Conservation (phyloP, 345 rosid species). For the Eucalyptus sp. region DNA sequence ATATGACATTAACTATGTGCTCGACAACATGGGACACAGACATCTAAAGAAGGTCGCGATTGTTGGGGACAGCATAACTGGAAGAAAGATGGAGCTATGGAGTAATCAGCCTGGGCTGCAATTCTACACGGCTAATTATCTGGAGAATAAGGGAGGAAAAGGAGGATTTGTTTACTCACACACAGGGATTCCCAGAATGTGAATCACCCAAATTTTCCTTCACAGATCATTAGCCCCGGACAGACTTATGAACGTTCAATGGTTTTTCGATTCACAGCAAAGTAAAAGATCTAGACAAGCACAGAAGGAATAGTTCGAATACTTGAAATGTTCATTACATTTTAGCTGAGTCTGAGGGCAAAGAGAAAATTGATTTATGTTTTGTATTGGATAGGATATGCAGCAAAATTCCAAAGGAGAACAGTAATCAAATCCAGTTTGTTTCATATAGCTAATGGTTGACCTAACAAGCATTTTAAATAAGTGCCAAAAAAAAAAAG, state of each 20-base stretch:
- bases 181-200: conserved; percentile 80
- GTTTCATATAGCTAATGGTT: not conserved
- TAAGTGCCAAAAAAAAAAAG: not conserved
- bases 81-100: conserved; percentile 69
- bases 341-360: not conserved
- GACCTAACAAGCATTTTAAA: not conserved
- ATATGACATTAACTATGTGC: conserved; percentile 62
- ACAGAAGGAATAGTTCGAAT: not conserved
- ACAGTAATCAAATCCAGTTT: not conserved
- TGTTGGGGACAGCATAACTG: conserved; percentile 30
- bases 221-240: conserved; percentile 43
- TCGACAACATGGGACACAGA: conserved; percentile 10
- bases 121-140: conserved; percentile 44
- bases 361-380: not conserved
- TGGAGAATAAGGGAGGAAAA: conserved; percentile 41
- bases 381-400: not conserved
- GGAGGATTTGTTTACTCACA: conserved; percentile 36
- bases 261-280: conserved; percentile 53
- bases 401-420: not conserved
- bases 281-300: not conserved
- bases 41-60: conserved; percentile 37
- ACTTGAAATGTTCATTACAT: not conserved
- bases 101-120: conserved; percentile 58
- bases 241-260: conserved; percentile 43
- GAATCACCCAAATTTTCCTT: conserved; percentile 54